phyloP scores from a whole-genome alignment of 192 early-diverging fungal genomes.

The Allomyces javanicus region DNA sequence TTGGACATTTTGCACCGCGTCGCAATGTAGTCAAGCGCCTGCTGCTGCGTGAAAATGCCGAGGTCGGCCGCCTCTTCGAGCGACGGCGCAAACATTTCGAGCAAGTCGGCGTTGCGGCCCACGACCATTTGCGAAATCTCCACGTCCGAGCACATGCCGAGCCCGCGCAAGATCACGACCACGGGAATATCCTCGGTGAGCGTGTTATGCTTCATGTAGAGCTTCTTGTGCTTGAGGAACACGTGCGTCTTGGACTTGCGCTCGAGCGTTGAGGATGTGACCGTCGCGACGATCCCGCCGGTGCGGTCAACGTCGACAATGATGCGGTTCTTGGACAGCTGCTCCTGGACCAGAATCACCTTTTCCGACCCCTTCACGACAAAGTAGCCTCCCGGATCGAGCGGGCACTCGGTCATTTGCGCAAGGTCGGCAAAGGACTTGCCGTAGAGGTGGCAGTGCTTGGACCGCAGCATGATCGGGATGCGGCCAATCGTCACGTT shows the following conservation, averaged over 20 bases:
- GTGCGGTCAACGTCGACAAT: constrained; percentile 76
- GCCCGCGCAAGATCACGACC: constrained; percentile 44
- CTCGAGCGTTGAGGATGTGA: constrained; percentile 76
- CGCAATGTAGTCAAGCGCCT: constrained; percentile 78
- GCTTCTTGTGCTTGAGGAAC: constrained; percentile 28
- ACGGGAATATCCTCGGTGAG: constrained; percentile 74
- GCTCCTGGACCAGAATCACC: constrained; percentile 95
- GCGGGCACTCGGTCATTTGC: constrained; percentile 74
- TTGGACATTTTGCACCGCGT: constrained; percentile 44
- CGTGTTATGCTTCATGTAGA: constrained; percentile 82
- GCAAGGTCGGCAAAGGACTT: constrained; percentile 68
- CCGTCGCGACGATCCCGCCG: constrained; percentile 60
- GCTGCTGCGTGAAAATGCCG: constrained; percentile 70
- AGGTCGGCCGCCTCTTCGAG: constrained; percentile 62
- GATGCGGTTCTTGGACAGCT: constrained; percentile 95
- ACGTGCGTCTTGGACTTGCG: constrained; percentile 86
- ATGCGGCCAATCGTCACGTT: constrained; percentile 74
- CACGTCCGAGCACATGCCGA: constrained; percentile 86
- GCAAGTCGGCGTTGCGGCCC: constrained; percentile 60
- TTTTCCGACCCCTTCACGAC: constrained; percentile 89
- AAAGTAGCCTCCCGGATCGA: constrained; percentile 97
- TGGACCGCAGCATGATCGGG: constrained; percentile 89
- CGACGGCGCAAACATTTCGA: constrained; percentile 65
- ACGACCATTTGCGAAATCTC: constrained; percentile 87
- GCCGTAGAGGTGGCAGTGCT: constrained; percentile 58